phyloP scores from a whole-genome alignment of 2,329 filamentous ascomycete species.

The Aspergillus floridensis region DNA sequence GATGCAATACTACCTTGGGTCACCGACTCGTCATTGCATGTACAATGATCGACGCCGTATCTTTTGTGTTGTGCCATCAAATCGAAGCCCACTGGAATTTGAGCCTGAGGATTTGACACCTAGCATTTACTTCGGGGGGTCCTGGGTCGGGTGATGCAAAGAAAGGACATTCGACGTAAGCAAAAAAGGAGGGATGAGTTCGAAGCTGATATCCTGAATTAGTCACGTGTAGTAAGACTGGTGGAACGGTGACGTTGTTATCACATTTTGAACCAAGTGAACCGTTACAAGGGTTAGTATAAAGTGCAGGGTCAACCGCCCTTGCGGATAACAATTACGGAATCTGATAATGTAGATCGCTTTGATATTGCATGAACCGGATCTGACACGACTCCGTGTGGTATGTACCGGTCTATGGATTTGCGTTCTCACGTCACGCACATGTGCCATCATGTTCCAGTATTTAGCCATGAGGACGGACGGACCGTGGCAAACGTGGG shows the following conservation, averaged over 20 bases:
- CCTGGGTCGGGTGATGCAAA: background rate
- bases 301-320: background rate
- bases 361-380: background rate
- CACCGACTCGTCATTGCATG: background rate
- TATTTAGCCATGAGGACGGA: background rate
- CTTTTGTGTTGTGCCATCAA: background rate
- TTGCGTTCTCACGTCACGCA: background rate
- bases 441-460: background rate
- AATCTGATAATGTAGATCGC: background rate
- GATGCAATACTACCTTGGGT: background rate
- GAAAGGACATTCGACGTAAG: background rate
- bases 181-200: background rate
- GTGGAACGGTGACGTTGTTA: background rate
- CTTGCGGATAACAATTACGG: background rate
- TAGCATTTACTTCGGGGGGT: background rate
- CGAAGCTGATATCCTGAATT: background rate
- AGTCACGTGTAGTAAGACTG: background rate
- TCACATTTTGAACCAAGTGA: background rate
- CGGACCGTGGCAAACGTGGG: background rate
- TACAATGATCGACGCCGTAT: background rate
- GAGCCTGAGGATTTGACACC: too few species aligned
- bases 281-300: background rate
- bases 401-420: background rate
- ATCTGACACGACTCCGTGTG: background rate
- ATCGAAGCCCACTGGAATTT: too few species aligned